Evolutionary conservation across 2,329 filamentous ascomycete genomes (phyloP), one percentile per base, ranked within the genome.

Genomic region (Trichoderma asperellum): DNA sequence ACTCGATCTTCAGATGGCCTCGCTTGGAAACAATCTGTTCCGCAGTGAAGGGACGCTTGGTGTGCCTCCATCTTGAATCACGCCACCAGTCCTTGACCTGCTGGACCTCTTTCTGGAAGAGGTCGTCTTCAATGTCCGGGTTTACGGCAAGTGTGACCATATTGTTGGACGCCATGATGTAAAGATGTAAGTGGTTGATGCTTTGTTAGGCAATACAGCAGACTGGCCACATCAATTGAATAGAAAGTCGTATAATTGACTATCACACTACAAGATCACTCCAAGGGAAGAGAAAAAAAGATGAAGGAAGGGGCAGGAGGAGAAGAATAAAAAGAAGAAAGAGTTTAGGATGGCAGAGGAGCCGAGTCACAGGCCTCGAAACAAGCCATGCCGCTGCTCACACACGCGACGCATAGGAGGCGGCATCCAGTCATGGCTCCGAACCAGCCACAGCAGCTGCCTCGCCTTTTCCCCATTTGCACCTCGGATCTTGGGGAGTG

Each of bases 21-120:
- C 96, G 87, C 88, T 99, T 99, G 64, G 92, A 91, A 72, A 97
- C 96, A 77, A 99, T 98, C 83, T 97, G 92, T 86, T 98, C 96
- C 37, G 96, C 94, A 4, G 94, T 97, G 80, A 96, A 99, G 29
- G 96, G 91, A 70, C 96, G 88, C 84, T 92, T 94, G 75, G 96
- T 99, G 82, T 93, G 89, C 79, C 92, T 88, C 96, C 96, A 99
- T 86, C 96, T 88, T 69, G 93, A 88, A 76, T 96, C 92, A 65
- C 85, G 87, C 96, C 96, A 99, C 96, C 96, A 99, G 81, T 91
- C 84, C 88, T 97, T 93, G 74, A 98, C 91, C 74, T 91, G 89
- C 76, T 91, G 89, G 70, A 98, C 93, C 79, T 99, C 96, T 74
- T 91, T 87, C 76, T 89, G 86, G 83, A 91, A 97, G 76, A 90